Conservation (phyloP, 2,329 filamentous ascomycete species). For the Cladosporium sp. region DNA sequence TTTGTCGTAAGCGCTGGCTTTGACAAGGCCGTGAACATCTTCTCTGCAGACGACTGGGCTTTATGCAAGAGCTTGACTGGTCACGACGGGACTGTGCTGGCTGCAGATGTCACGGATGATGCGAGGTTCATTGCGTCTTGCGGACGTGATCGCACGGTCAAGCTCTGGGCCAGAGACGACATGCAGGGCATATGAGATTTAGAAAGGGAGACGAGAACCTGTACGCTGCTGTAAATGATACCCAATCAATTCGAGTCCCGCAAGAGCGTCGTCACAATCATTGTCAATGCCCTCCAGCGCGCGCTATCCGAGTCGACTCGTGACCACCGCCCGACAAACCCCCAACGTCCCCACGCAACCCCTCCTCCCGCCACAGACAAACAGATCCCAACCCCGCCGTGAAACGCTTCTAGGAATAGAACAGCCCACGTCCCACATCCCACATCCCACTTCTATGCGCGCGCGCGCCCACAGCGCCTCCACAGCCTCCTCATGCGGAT, state of each 20-base stretch:
- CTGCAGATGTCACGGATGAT: slow-evolving; percentile 82
- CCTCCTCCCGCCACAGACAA: not conserved
- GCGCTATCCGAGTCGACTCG: not conserved
- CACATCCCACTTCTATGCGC: not conserved
- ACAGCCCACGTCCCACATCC: not conserved
- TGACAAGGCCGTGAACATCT: slow-evolving; percentile 92
- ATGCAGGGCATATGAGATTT: slow-evolving; percentile 48
- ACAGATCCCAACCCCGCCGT: not conserved
- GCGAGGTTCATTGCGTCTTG: slow-evolving; percentile 92
- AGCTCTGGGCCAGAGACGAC: slow-evolving; percentile 90
- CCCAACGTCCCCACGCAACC: not conserved
- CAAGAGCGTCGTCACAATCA: not conserved
- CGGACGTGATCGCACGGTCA: slow-evolving; percentile 91
- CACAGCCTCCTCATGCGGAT: not conserved
- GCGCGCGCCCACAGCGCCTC: too few species aligned
- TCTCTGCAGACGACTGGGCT: slow-evolving; percentile 95
- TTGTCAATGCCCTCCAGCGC: not conserved
- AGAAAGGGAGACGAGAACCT: not conserved
- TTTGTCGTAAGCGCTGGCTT: slow-evolving; percentile 92
- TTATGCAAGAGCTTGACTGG: slow-evolving; percentile 83
- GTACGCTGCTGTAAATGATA: not conserved
- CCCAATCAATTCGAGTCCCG: not conserved
- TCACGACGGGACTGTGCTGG: slow-evolving; percentile 88
- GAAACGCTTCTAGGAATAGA: not conserved
- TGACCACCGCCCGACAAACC: not conserved